Evolutionary conservation across 2,329 filamentous ascomycete species (phyloP).

Genomic region (Neoscytalidium dimidiatum): DNA sequence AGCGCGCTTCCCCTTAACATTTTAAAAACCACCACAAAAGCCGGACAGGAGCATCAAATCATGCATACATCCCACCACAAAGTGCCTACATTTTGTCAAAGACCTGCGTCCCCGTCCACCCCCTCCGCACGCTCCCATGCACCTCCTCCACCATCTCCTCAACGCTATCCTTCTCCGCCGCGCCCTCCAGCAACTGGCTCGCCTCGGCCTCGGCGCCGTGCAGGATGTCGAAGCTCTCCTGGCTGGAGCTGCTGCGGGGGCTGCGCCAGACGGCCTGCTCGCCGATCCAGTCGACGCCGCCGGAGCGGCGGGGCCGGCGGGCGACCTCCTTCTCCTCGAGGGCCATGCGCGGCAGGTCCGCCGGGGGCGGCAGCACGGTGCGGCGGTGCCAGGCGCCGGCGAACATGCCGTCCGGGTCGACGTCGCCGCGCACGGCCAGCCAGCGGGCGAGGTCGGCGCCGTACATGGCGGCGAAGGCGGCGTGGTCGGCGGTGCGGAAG

Average conservation of each 20-base stretch:
- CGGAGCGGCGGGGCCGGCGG: conserved; percentile 29
- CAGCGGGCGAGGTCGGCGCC: conserved; percentile 67
- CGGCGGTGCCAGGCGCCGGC: conserved; percentile 86
- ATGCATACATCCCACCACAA: background rate
- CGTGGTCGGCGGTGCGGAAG: conserved; percentile 61
- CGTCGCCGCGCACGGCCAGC: conserved; percentile 66
- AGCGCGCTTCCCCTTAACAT: too few relatives aligned
- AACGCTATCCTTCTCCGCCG: background rate
- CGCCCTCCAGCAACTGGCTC: conserved; percentile 26
- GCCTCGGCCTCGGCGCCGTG: conserved; percentile 46
- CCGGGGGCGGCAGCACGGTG: conserved; percentile 51
- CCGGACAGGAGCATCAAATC: background rate
- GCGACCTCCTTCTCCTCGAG: conserved; percentile 48
- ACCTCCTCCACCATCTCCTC: conserved; percentile 1
- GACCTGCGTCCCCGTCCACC: background rate
- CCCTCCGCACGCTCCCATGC: background rate
- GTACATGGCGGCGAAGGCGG: conserved; percentile 69
- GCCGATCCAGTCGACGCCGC: conserved; percentile 41
- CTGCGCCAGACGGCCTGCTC: conserved; percentile 31
- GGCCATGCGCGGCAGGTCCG: conserved; percentile 33
- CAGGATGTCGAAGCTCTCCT: conserved; percentile 50
- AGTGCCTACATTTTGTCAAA: conserved; percentile 18
- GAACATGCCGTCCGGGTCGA: conserved; percentile 84
- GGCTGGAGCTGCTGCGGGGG: conserved; percentile 30
- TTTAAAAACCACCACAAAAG: too few relatives aligned